phyloP scores from a whole-genome alignment of 2,329 filamentous ascomycete species.

The Aureobasidium sp. region DNA sequence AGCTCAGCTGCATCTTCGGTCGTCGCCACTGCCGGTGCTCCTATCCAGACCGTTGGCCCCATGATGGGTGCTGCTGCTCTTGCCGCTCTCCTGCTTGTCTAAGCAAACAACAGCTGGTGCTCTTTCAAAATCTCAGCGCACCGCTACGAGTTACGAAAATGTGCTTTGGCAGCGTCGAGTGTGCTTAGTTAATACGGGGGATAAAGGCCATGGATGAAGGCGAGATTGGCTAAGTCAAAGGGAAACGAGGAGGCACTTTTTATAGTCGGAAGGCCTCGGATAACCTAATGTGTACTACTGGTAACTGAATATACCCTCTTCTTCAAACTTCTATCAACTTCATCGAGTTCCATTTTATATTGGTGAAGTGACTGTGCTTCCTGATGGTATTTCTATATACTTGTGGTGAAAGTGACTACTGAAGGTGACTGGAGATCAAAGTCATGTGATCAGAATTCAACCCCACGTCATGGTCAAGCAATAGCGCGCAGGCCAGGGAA shows the following conservation, averaged over 20 bases:
- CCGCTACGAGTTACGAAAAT: conserved; percentile 6
- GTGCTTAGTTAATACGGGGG: background rate
- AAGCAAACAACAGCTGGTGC: conserved; percentile 7
- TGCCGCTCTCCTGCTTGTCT: conserved; percentile 34
- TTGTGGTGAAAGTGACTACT: too few species aligned
- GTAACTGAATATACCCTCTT: conserved; percentile 7
- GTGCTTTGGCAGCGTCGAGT: background rate
- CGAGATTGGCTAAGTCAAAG: background rate
- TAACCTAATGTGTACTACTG: conserved; percentile 9
- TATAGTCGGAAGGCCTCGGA: background rate
- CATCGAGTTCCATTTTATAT: too few species aligned
- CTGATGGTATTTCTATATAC: too few species aligned
- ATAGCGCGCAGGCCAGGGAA: background rate
- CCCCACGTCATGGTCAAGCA: background rate
- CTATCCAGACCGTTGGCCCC: conserved; percentile 26
- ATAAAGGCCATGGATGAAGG: background rate
- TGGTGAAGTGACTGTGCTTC: too few species aligned
- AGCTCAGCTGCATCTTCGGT: conserved; percentile 12
- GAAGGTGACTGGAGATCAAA: too few species aligned
- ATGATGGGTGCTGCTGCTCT: conserved; percentile 26
- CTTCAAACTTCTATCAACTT: background rate
- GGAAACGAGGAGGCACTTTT: background rate
- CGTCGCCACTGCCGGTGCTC: conserved; percentile 15
- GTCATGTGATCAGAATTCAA: background rate
- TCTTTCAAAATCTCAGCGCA: background rate